Base-by-base conservation (phyloP, 1,139 yeast genomes). In the Lodderomyces beijingensis region DNA sequence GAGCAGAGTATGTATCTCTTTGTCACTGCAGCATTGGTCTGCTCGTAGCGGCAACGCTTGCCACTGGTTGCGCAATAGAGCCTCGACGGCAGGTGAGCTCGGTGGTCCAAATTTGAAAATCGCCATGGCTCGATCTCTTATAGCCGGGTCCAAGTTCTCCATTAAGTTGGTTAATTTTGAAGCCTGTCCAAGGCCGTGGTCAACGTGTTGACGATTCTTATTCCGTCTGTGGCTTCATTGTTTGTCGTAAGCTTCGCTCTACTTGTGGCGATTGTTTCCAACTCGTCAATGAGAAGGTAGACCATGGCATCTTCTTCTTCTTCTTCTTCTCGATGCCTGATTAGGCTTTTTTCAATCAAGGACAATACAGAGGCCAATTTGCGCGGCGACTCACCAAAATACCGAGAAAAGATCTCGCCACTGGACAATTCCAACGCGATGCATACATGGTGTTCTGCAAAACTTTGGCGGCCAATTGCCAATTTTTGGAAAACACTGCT, bases 311-410 rank as follows among this genome's bases (percentile, higher is more conserved):
- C 32, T 1, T 32, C 25, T n/a, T n/a, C n/a, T n/a, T n/a, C n/a
- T n/a, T n/a, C n/a, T n/a, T n/a, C n/a, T n/a, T n/a, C n/a, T n/a
- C n/a, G n/a, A 4, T 37, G 34, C 6, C 47, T 36, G 18, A 39
- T 35, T n/a, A 58, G 27, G 4, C 51, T 32, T 0, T 33, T 30
- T 36, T 50, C 57, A 2, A 62, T 38, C 18, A 53, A 59, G 11
- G 46, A 41, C 30, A 65, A 62, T n/a, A 62, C 37, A 4, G 37
- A 33, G 14, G 53, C 52, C 14, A 65, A 35, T 32, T 60, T 62
- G 35, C 57, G 59, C 3, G 68, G 55, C 16, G 66, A 59, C 37
- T 64, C 68, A 2, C 69, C 69, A 41, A 58, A 56, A 59, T 65
- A 65, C 37, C 62, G 49, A 10, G 70, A 62, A 33, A 64, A 62